Evolutionary conservation across 164 flowering plant species (phyloP).

Genomic region (Taxillus chinensis): DNA sequence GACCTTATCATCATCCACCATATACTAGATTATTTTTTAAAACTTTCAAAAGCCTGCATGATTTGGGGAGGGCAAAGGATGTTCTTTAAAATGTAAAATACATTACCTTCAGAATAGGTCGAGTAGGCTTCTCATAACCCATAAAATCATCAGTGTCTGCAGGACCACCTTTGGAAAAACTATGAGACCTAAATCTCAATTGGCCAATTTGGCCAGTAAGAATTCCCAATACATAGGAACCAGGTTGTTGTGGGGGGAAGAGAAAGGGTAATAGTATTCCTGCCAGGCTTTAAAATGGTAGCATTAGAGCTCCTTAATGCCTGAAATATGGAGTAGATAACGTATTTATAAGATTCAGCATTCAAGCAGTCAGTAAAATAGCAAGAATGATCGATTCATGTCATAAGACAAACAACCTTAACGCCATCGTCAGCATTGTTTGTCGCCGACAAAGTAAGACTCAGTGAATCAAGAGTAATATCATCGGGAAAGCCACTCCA

Average conservation of each 20-base stretch:
- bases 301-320: slow-evolving; percentile 60
- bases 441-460: slow-evolving; percentile 71
- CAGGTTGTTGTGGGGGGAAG: slow-evolving; percentile 88
- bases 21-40: too few species aligned
- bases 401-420: slow-evolving; percentile 41
- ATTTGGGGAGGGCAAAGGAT: too few species aligned
- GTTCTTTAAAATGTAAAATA: slow-evolving; percentile 1
- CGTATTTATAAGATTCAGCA: neutral
- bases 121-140: slow-evolving; percentile 92
- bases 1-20: too few species aligned
- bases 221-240: slow-evolving; percentile 92
- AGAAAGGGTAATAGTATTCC: slow-evolving; percentile 56
- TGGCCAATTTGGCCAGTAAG: slow-evolving; percentile 94
- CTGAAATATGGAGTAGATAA: slow-evolving; percentile 28
- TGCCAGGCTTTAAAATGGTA: slow-evolving; percentile 66
- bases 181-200: slow-evolving; percentile 87
- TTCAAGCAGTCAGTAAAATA: neutral
- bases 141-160: slow-evolving; percentile 95
- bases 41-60: too few species aligned
- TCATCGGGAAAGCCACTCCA: slow-evolving; percentile 99
- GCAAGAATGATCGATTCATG: neutral
- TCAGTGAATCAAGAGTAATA: slow-evolving; percentile 83
- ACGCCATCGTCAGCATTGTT: slow-evolving; percentile 81
- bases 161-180: slow-evolving; percentile 88
- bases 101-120: slow-evolving; percentile 84